These are phyloP conservation scores for Aspergillus latus DNA, from an alignment of 2,329 filamentous ascomycete genomes.

Conservation along the genomic window DNA sequence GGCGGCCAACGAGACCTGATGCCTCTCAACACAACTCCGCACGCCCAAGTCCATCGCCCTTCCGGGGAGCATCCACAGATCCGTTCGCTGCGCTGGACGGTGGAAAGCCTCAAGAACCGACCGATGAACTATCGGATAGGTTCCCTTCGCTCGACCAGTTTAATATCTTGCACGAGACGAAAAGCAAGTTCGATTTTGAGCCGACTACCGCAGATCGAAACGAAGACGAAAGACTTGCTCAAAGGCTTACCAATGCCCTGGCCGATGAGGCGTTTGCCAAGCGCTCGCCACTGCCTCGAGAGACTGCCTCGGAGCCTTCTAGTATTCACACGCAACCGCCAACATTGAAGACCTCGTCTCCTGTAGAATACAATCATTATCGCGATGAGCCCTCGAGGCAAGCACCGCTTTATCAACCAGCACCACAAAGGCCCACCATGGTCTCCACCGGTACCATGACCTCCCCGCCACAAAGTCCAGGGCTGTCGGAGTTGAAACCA, in stretches of 20 bases:
- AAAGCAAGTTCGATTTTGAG: constrained; percentile 81
- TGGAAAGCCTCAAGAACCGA: constrained; percentile 51
- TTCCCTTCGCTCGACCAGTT: constrained; percentile 96
- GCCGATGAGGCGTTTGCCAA: constrained; percentile 80
- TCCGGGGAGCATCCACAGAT: constrained; percentile 69
- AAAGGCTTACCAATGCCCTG: constrained; percentile 71
- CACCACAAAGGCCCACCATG: constrained; percentile 54
- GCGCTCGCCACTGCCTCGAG: constrained; percentile 35
- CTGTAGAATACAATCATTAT: constrained; percentile 22
- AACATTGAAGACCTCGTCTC: constrained; percentile 20
- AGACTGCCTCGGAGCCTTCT: constrained; percentile 29
- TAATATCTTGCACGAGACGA: constrained; percentile 80
- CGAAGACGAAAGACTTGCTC: constrained; percentile 54
- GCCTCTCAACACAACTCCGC: constrained; percentile 47
- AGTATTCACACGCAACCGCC: constrained; percentile 29
- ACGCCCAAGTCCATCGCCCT: constrained; percentile 67
- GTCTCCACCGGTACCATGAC: constrained; percentile 82
- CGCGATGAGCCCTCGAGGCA: constrained; percentile 30
- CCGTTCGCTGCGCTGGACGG: constrained; percentile 89
- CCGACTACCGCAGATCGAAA: constrained; percentile 48
- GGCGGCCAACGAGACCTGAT: constrained; percentile 63
- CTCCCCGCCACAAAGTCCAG: constrained; percentile 48
- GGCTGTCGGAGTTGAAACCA: constrained; percentile 28
- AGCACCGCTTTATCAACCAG: constrained; percentile 39
- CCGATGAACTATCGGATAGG: constrained; percentile 77